These are phyloP conservation scores for Trebouxia sp. DNA, from an alignment of 139 green algal species.

Conservation along the genomic window DNA sequence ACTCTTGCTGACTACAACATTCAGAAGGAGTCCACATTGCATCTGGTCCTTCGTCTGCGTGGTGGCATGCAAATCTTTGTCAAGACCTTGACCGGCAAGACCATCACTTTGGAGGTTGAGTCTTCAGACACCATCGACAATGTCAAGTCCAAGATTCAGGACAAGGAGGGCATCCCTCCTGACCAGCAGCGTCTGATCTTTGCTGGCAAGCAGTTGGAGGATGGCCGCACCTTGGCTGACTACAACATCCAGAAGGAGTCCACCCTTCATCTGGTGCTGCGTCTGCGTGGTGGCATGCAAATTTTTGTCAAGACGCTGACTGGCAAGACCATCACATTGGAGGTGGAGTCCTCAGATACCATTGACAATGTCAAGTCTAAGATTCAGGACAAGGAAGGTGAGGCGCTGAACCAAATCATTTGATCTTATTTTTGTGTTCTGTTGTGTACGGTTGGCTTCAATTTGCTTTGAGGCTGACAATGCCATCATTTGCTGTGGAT, in stretches of 20 bases:
- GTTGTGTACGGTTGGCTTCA: too few species aligned
- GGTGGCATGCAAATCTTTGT: slow-evolving; percentile 88
- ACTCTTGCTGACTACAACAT: slow-evolving; percentile 97
- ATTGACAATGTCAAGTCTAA: slow-evolving; percentile 88
- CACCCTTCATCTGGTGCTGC: slow-evolving; percentile 87
- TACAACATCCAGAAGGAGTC: slow-evolving; percentile 95
- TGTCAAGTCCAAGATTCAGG: slow-evolving; percentile 83
- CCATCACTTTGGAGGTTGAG: slow-evolving; percentile 84
- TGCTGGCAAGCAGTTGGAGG: slow-evolving; percentile 95
- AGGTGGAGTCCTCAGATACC: slow-evolving; percentile 78
- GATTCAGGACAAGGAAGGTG: slow-evolving; percentile 87
- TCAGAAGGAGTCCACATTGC: slow-evolving; percentile 89
- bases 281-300: slow-evolving; percentile 83
- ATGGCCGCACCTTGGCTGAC: slow-evolving; percentile 90
- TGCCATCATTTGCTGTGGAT: too few species aligned
- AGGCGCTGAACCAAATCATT: not conserved
- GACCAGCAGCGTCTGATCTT: slow-evolving; percentile 96
- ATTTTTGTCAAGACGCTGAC: slow-evolving; percentile 69
- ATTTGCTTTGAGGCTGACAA: too few species aligned
- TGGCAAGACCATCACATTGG: slow-evolving; percentile 77
- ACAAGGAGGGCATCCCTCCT: slow-evolving; percentile 79
- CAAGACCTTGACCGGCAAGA: slow-evolving; percentile 94
- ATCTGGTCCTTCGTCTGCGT: slow-evolving; percentile 86
- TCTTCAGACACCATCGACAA: slow-evolving; percentile 83
- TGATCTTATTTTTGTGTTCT: not conserved